Evolutionary conservation across 2,329 filamentous ascomycete species (phyloP).

Genomic region (Botrytis fabae): DNA sequence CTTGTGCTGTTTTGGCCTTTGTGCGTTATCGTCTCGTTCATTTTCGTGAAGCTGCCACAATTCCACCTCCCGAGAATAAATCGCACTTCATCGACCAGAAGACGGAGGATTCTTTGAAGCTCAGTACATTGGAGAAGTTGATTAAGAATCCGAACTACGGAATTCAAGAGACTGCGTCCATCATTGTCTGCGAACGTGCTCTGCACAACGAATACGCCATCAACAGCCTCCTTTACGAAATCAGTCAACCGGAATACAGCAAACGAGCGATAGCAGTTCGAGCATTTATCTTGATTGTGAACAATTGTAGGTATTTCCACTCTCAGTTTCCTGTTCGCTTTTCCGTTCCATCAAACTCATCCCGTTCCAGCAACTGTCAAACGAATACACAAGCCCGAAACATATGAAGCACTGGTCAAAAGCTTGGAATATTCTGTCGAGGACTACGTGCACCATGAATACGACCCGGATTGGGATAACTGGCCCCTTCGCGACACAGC

Average conservation of each 20-base stretch:
- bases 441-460: conserved; percentile 51
- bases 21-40: conserved; percentile 60
- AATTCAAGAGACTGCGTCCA: conserved; percentile 67
- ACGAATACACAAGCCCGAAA: conserved; percentile 37
- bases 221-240: conserved; percentile 55
- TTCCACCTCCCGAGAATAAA: conserved; percentile 64
- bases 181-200: conserved; percentile 56
- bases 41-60: conserved; percentile 64
- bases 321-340: background rate
- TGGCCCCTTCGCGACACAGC: conserved; percentile 62
- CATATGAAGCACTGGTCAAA: conserved; percentile 54
- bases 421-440: conserved; percentile 58
- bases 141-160: conserved; percentile 70
- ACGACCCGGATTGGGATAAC: conserved; percentile 62
- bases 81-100: conserved; percentile 74
- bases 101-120: conserved; percentile 69
- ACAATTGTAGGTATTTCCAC: conserved; percentile 44
- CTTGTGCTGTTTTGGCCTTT: conserved; percentile 57
- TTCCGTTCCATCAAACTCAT: conserved; percentile 22
- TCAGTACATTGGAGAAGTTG: conserved; percentile 66
- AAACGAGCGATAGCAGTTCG: conserved; percentile 58
- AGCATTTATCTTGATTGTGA: conserved; percentile 57
- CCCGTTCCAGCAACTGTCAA: conserved; percentile 28
- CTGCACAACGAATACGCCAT: conserved; percentile 59
- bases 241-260: conserved; percentile 59